These are phyloP conservation scores for Neopestalotiopsis rosae DNA, from an alignment of 2,329 filamentous ascomycete genomes.

Conservation along the genomic window DNA sequence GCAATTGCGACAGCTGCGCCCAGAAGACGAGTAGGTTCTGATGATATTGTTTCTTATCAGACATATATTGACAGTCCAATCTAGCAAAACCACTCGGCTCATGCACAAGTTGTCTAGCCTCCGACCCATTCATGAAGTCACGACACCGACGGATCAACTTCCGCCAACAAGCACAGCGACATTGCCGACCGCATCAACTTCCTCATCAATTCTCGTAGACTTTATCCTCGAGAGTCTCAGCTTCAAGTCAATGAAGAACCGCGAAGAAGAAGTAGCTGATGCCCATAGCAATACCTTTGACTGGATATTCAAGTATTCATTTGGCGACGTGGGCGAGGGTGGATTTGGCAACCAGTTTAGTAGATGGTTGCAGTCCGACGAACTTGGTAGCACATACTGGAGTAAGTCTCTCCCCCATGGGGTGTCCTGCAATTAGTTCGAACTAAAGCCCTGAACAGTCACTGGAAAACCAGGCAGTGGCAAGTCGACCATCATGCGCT, in stretches of 20 bases:
- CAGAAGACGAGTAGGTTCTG: not conserved
- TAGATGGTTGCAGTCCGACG: slow-evolving; percentile 30
- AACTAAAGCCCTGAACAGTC: slow-evolving; percentile 22
- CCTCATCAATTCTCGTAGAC: slow-evolving; percentile 10
- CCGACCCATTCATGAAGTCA: not conserved
- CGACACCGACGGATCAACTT: not conserved
- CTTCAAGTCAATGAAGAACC: slow-evolving; percentile 20
- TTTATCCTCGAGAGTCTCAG: slow-evolving; percentile 22
- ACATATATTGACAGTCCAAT: not conserved
- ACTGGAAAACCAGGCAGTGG: slow-evolving; percentile 50
- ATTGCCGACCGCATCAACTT: not conserved
- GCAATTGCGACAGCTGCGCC: not conserved
- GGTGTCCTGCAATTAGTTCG: too few relatives aligned
- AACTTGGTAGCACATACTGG: slow-evolving; percentile 38
- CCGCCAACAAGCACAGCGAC: not conserved
- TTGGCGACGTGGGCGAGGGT: not conserved
- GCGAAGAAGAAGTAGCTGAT: slow-evolving; percentile 19
- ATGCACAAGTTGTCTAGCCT: not conserved
- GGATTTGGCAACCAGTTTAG: slow-evolving; percentile 27
- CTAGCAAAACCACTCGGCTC: not conserved
- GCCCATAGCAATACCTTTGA: slow-evolving; percentile 36
- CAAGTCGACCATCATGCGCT: slow-evolving; percentile 52
- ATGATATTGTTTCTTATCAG: not conserved
- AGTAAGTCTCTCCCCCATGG: slow-evolving; percentile 12
- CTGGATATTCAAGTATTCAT: slow-evolving; percentile 39